Evolutionary conservation across 768 basidiomycete genomes (phyloP), one percentile per base, ranked within the genome.

Genomic region (Tricholoma sp.): DNA sequence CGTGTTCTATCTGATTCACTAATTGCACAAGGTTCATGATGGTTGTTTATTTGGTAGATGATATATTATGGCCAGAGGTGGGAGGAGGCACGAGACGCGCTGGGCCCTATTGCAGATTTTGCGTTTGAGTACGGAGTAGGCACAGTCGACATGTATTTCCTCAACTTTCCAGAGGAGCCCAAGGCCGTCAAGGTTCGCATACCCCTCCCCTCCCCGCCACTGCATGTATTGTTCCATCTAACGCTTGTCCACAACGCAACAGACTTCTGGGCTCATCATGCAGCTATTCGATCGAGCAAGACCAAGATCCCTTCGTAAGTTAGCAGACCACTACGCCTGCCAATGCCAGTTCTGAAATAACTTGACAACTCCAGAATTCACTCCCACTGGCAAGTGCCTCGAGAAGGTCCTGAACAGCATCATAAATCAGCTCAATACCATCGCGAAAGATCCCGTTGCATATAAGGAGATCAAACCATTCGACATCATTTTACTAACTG

Each of bases 401-500:
- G 11, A 27, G 18, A 14, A 52, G 50, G 34, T 58, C 16, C 37
- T 58, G 22, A 50, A 50, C 18, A 47, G 29, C 14, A 52, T 54
- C 24, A 9, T 58, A 32, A 46, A 54, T 34, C 37, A 27, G 19
- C 53, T 58, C 21, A 47, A 58, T 11, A 46, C 52, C 8, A n/a
- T n/a, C n/a, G 57, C 35, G 3, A 58, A 49, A 24, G 52, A 50
- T 31, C 50, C 52, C 1, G 11, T 18, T 2, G 57, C 52, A 2
- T 58, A 58, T 31, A 37, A 14, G 2, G 22, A n/a, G 35, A 58
- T 58, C 52, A 58, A 54, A 29, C 57, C 57, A 10, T 52, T 58
- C 45, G 47, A 58, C 50, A 52, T 58, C 45, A 58, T 58, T 35
- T 31, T 47, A 35, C 54, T 58, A 52, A 58, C 57, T 29, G 57